phyloP scores from a whole-genome alignment of 2,329 filamentous ascomycete species.

The Drechslera avenae region DNA sequence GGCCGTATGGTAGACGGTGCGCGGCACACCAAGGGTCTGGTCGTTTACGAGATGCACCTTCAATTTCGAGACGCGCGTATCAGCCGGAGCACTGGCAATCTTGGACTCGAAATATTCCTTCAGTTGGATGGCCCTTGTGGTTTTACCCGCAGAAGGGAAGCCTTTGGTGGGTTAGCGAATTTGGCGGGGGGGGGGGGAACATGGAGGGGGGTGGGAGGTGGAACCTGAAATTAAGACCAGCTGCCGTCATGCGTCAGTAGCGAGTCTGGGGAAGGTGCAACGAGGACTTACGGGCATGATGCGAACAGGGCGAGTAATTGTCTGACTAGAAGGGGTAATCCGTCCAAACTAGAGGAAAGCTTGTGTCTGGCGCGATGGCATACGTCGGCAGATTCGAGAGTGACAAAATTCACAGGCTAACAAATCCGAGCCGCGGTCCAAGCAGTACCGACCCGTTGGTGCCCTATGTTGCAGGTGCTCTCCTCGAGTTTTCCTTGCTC shows the following conservation, averaged over 20 bases:
- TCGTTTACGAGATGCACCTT: constrained; percentile 77
- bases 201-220: constrained; percentile 8
- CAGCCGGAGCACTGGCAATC: constrained; percentile 55
- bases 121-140: constrained; percentile 67
- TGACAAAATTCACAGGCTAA: constrained; percentile 26
- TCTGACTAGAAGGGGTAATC: constrained; percentile 7
- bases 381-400: constrained; percentile 25
- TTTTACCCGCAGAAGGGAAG: constrained; percentile 68
- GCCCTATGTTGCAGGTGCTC: constrained; percentile 8
- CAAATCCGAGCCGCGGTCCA: constrained; percentile 28
- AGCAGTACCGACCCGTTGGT: constrained; percentile 2
- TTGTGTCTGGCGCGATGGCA: constrained; percentile 23
- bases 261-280: constrained; percentile 12
- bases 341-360: constrained; percentile 7
- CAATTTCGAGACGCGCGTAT: constrained; percentile 57
- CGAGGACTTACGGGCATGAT: constrained; percentile 36
- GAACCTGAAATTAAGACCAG: constrained; percentile 62
- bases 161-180: constrained; percentile 64
- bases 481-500: constrained; percentile 1
- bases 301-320: constrained; percentile 4
- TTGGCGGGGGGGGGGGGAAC: constrained; percentile 3
- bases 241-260: constrained; percentile 47
- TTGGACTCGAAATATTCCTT: constrained; percentile 66
- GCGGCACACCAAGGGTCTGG: constrained; percentile 70
- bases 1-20: constrained; percentile 75